Evolutionary conservation across 345 rosid species (phyloP).

Genomic region (Melastoma malabathricum): DNA sequence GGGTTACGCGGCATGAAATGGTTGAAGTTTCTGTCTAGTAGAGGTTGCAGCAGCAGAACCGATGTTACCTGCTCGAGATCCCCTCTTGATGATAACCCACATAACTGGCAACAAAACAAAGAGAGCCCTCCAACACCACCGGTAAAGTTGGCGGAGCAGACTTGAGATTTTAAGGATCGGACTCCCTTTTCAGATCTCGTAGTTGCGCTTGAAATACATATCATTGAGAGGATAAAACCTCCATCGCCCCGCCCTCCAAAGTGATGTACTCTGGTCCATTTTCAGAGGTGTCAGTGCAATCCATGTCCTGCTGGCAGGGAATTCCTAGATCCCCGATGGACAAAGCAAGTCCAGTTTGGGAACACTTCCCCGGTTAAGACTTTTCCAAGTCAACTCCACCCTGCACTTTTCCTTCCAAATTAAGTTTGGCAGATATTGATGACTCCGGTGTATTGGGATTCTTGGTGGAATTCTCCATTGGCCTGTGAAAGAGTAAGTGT

Average conservation of each 20-base stretch:
- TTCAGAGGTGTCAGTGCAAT: conserved; percentile 3
- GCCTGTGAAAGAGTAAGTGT: conserved; percentile 76
- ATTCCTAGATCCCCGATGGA: conserved; percentile 21
- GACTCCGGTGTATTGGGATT: conserved; percentile 43
- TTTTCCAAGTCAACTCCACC: conserved; percentile 9
- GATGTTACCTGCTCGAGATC: too few species aligned
- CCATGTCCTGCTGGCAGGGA: not conserved
- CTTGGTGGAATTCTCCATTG: conserved; percentile 32
- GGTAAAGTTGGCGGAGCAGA: too few species aligned
- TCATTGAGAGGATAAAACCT: conserved; percentile 3
- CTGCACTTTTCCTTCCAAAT: conserved; percentile 19
- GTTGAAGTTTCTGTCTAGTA: too few species aligned
- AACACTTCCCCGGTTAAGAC: conserved; percentile 16
- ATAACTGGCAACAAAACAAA: too few species aligned
- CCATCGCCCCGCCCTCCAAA: conserved; percentile 4
- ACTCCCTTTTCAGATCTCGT: too few species aligned
- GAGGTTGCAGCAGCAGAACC: too few species aligned
- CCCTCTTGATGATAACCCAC: too few species aligned
- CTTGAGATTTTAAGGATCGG: too few species aligned
- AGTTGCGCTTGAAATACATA: too few species aligned
- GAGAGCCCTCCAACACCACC: too few species aligned
- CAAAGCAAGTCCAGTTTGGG: conserved; percentile 15
- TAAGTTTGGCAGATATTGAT: conserved; percentile 32
- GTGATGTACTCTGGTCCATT: not conserved
- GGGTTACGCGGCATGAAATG: too few species aligned